phyloP scores from a whole-genome alignment of 345 rosid species.

The Lepidium aucheri region DNA sequence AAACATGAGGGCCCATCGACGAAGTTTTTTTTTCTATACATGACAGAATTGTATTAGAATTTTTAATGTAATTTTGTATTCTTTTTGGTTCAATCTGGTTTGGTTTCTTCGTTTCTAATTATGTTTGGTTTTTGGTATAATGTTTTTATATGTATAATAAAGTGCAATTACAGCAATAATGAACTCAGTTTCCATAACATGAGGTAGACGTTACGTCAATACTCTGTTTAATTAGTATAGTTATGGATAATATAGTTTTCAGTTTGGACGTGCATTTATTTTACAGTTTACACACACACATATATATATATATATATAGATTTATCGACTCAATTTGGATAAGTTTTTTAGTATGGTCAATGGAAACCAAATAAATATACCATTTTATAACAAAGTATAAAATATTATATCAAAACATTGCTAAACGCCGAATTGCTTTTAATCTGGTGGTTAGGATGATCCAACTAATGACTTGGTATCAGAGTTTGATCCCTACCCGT shows the following conservation, averaged over 20 bases:
- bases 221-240: neutral
- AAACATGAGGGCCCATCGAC: neutral
- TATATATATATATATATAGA: too few relatives aligned
- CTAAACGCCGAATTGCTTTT: too few relatives aligned
- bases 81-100: neutral
- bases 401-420: too few relatives aligned
- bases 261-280: neutral
- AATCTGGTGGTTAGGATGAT: too few relatives aligned
- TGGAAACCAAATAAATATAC: neutral
- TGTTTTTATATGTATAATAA: too few relatives aligned
- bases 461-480: too few relatives aligned
- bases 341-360: neutral
- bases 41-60: neutral
- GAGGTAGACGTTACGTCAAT: neutral
- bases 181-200: neutral
- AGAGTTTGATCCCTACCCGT: too few relatives aligned
- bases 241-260: neutral
- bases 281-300: neutral
- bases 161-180: neutral
- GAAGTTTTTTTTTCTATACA: neutral
- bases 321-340: neutral
- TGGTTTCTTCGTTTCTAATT: neutral
- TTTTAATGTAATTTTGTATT: conserved; percentile 5
- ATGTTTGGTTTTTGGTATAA: neutral
- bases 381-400: too few relatives aligned